Conservation (phyloP, 1,139 yeast genomes). For the Maudiozyma humilis region DNA sequence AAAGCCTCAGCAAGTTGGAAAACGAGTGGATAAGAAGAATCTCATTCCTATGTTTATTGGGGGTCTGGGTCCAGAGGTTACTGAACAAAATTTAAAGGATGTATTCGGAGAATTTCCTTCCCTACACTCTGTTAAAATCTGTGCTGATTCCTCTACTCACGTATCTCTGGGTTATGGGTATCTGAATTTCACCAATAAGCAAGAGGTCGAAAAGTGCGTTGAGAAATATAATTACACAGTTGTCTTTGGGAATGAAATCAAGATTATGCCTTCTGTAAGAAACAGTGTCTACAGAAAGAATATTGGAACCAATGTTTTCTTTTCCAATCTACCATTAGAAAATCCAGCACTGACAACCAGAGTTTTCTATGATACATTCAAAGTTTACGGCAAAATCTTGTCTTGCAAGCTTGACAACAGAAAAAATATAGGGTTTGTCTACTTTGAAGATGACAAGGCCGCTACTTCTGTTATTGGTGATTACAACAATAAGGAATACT, state of each 20-base stretch:
- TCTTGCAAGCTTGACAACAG: constrained; percentile 39
- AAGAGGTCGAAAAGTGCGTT: constrained; percentile 37
- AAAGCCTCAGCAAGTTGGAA: background rate
- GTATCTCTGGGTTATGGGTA: constrained; percentile 45
- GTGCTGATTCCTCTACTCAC: constrained; percentile 35
- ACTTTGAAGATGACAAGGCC: constrained; percentile 34
- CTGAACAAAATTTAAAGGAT: constrained; percentile 34
- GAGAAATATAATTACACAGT: constrained; percentile 39
- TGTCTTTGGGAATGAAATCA: constrained; percentile 37
- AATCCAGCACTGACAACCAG: constrained; percentile 34
- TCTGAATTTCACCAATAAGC: constrained; percentile 36
- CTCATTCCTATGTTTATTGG: constrained; percentile 40
- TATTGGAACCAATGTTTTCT: constrained; percentile 31
- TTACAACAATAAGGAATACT: constrained; percentile 30
- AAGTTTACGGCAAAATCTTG: constrained; percentile 35
- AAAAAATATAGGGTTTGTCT: constrained; percentile 41
- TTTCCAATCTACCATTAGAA: constrained; percentile 36
- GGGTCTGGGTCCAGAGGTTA: constrained; percentile 36
- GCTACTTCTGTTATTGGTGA: constrained; percentile 36
- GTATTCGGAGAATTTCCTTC: constrained; percentile 35
- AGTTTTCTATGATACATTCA: constrained; percentile 38
- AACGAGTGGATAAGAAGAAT: background rate
- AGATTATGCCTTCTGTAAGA: constrained; percentile 47
- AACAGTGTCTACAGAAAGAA: constrained; percentile 28
- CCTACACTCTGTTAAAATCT: constrained; percentile 42